Conservation (phyloP, 805 yeast genomes). For the Yarrowia sp. region DNA sequence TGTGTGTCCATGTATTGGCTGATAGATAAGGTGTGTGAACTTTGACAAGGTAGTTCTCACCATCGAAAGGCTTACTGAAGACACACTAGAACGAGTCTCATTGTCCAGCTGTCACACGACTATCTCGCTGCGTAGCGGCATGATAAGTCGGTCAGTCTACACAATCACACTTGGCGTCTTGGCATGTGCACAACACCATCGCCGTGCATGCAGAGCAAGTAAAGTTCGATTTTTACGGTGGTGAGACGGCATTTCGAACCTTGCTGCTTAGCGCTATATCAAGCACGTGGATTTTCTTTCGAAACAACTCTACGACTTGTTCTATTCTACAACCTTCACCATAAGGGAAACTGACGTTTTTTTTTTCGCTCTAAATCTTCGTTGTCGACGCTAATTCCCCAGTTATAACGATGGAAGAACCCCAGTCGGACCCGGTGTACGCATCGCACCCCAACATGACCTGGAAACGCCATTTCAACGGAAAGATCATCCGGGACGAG, state of each 20-base stretch:
- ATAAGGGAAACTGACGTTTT: neutral
- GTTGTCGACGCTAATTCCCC: neutral
- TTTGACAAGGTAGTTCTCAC: too few species aligned
- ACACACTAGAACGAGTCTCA: too few species aligned
- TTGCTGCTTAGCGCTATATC: too few species aligned
- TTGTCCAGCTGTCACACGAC: too few species aligned
- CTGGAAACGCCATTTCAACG: constrained; percentile 23
- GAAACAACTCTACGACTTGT: neutral
- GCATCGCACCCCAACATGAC: neutral
- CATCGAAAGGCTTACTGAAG: too few species aligned
- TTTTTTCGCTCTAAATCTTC: too few species aligned
- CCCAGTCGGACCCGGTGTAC: neutral
- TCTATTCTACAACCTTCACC: neutral
- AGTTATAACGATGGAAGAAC: neutral
- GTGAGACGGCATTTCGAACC: neutral
- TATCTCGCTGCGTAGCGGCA: too few species aligned
- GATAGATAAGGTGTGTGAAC: neutral
- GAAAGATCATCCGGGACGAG: constrained; percentile 5
- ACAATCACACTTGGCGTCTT: neutral
- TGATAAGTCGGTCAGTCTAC: neutral
- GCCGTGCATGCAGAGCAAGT: neutral
- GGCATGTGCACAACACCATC: constrained; percentile 17
- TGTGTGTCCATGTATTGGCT: constrained; percentile 1
- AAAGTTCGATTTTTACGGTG: neutral
- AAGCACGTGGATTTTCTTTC: neutral